phyloP scores from a whole-genome alignment of 208 protist genomes.

The Porcisia hertigi region DNA sequence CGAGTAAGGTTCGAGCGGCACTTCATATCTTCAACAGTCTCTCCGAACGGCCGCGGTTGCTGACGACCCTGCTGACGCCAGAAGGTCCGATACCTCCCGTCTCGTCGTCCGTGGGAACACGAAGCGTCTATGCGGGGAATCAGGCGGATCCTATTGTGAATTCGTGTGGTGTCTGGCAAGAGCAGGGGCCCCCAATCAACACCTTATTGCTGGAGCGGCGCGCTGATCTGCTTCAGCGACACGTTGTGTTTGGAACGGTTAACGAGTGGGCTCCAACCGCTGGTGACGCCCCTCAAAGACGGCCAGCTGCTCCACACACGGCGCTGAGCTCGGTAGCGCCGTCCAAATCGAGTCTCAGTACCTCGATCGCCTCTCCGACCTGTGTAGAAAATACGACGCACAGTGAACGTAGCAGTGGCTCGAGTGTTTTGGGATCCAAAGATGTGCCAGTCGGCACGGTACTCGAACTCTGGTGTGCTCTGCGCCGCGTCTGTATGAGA shows the following conservation, averaged over 20 bases:
- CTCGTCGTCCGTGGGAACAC: not conserved
- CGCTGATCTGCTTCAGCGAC: slow-evolving; percentile 38
- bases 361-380: not conserved
- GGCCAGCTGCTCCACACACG: not conserved
- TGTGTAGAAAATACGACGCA: not conserved
- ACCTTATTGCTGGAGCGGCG: slow-evolving; percentile 49
- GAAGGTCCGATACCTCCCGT: too few species aligned
- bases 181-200: slow-evolving; percentile 35
- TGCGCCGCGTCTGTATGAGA: slow-evolving; percentile 70
- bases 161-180: slow-evolving; percentile 17
- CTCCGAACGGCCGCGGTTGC: slow-evolving; percentile 49
- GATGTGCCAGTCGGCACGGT: slow-evolving; percentile 30
- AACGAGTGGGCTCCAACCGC: slow-evolving; percentile 5
- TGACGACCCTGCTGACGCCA: slow-evolving; percentile 37
- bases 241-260: slow-evolving; percentile 33
- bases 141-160: not conserved
- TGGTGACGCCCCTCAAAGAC: not conserved
- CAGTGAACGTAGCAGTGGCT: not conserved
- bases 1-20: slow-evolving; percentile 66
- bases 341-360: not conserved
- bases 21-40: slow-evolving; percentile 80
- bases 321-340: not conserved
- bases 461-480: slow-evolving; percentile 71
- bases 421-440: not conserved
- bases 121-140: not conserved